Evolutionary conservation across 1,284 basidiomycete species (phyloP), one percentile per base, ranked within the genome.

Genomic region (Cutaneotrichosporon spelunceum): DNA sequence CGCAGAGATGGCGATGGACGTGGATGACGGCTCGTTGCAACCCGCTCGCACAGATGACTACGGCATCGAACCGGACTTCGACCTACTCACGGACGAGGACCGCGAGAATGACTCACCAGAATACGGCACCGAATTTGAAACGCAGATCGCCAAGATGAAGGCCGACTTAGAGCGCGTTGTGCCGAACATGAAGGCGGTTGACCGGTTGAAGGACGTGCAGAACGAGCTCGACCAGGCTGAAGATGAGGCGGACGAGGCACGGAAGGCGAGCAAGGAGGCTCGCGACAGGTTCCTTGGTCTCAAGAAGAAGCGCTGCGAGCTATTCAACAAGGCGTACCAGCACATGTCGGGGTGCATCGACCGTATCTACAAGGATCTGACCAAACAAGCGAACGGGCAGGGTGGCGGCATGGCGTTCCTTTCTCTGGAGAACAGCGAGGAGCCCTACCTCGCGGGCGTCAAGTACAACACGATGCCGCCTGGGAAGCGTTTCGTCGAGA

Each of bases 401-500:
- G 90, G 91, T 84, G 96, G 95, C 47, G 96, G 95, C 70, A 91
- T 95, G 34, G 96, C 95, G 0, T 99, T 98, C 79, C 85, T 99
- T 34, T 91, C 87, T 77, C 82, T 99, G 69, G 96, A 99, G 72
- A 95, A 99, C 73, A 91, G 85, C 64, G 95, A 99, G 89, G 96
- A 99, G 83, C 96, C 96, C 0, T 99, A 99, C 72, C 84, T 86
- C 26, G 90, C 88, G 29, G 96, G 95, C 61, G 91, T 99, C 80
- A 96, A 95, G 78, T 99, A 98, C 76, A 94, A 97, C 75, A 93
- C 94, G 1, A 99, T 99, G 91, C 95, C 95, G 0, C 94, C 94
- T 0, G 95, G 98, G 87, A 99, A 99, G 78, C 89, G 93, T 7
- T 99, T 99, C 84, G 86, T 94, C 67, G 96, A 99, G 77, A 99